Evolutionary conservation across 116 monocot genomes (phyloP), one percentile per base, ranked within the genome.

Genomic region (Zostera marina): DNA sequence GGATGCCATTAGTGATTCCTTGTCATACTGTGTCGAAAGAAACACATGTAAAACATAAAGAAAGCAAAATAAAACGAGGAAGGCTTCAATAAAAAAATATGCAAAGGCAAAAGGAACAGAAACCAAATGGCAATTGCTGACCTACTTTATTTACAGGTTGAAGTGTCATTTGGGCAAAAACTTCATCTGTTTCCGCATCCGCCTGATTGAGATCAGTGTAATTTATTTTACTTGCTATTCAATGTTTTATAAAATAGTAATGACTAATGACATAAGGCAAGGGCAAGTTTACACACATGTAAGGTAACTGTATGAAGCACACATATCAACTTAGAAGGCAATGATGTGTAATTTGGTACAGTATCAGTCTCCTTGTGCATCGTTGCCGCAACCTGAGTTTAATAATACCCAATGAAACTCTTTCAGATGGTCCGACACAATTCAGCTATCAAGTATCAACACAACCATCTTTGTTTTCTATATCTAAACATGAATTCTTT

Each of bases 121-220:
- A 38, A 61, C 24, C 47, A 24, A 25, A 26, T 47, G 51, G 43
- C 42, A 54, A 73, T 65, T 45, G 68, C 66, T 59, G 69, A 75
- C 81, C 68, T 81, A 89, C 89, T 78, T 89, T 89, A 66, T 78
- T 76, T 44, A 81, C 84, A 71, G 89, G 89, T 55, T 89, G 89
- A 69, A 89, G 88, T 42, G 83, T 83, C 88, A 89, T 80, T 63
- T 80, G 83, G 38, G 88, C 80, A 71, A 77, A 88, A 56, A 83
- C 83, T 69, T 88, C 88, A 60, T 89, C 88, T 3, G 83, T 83
- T 68, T 89, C 89, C 22, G 65, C 21, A 81, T 89, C 89, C 53
- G 84, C 89, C 89, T 89, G 73, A 64, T 63, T 49, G 42, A 20
- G 22, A 44, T 24, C 3, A 20, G 15, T 41, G 11, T 19, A 59